phyloP scores from a whole-genome alignment of 805 yeast genomes.

The Candida michaelii region DNA sequence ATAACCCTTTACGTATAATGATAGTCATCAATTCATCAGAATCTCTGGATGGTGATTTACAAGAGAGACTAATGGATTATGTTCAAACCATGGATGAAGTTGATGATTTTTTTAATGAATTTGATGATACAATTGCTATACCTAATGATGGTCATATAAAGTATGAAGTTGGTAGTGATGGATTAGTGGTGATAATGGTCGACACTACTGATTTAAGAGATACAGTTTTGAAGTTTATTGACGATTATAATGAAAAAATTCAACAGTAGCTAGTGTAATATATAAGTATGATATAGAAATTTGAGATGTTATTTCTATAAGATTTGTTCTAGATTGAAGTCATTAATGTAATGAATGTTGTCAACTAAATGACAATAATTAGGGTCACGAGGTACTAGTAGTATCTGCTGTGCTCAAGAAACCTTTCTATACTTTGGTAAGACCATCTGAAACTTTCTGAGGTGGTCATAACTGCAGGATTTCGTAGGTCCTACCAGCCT shows the following conservation, averaged over 20 bases:
- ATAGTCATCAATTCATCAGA: constrained; percentile 38
- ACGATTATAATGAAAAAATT: constrained; percentile 26
- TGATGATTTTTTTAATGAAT: constrained; percentile 51
- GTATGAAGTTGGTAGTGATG: constrained; percentile 63
- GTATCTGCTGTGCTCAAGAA: no score
- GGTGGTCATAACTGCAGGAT: no score
- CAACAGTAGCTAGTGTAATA: not conserved
- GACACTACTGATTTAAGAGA: constrained; percentile 38
- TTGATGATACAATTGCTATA: constrained; percentile 50
- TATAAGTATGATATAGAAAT: not conserved
- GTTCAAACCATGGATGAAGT: constrained; percentile 48
- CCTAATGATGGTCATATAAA: constrained; percentile 57
- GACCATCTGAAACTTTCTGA: no score
- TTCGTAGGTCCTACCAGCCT: no score
- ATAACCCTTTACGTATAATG: constrained; percentile 47
- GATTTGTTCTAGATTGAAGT: no score
- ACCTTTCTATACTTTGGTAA: no score
- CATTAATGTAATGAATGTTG: no score
- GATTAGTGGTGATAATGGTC: constrained; percentile 56
- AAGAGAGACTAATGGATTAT: constrained; percentile 46
- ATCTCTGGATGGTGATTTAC: constrained; percentile 44
- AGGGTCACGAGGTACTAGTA: no score
- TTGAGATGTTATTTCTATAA: no score
- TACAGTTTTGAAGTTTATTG: constrained; percentile 44
- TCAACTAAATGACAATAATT: no score